Base-by-base conservation (phyloP, 2,329 filamentous ascomycete species). In the Xylariaceae sp. region DNA sequence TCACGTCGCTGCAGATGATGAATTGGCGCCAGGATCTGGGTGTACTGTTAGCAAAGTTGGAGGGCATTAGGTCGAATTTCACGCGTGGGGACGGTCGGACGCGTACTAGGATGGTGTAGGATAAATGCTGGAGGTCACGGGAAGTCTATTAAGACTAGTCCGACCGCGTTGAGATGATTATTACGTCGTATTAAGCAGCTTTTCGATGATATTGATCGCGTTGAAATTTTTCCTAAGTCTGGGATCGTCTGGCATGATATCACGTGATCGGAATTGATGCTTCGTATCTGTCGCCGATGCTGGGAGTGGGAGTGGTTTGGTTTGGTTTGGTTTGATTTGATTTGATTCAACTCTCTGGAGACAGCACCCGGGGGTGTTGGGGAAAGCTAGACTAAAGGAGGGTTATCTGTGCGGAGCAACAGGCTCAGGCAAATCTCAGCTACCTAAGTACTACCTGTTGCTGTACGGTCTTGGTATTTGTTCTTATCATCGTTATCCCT, bases 11-110 rank as follows among this genome's bases (percentile, higher is more conserved):
- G 75, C 69, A 79, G 71, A 69, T 78, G 76, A 69, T 82, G 79
- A 73, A 83, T 76, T 65, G 81, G 81, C 80, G 82, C 82, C 82
- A 84, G 75, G 76, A 71, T 81, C 70, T 75, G 41, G 53, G 56
- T 54, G 63, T 50, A 66, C 41, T 46, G 65, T 71, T 61, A 70
- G 66, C 62, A 65, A 53, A 39, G 17, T 17, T 39, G 33, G 51
- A 28, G 14, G 41, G 40, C 44, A 34, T 41, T 52, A 39, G 52
- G 41, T 41, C 49, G 55, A 29, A 43, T 29, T 26, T 41, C 41
- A 37, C 33, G 51, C 47, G 46, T 37, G 36, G 39, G 17, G 53
- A 47, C 33, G 46, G 53, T 54, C 46, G 61, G 47, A 65, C 63
- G 66, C 69, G 66, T 70, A 71, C 69, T 65, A 62, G 49, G 56